Percentiles rank a stretch among this genome's conserved stretches.
These are phyloP conservation scores for Russula foetens DNA, from an alignment of 768 basidiomycete species.

Conservation along the genomic window DNA sequence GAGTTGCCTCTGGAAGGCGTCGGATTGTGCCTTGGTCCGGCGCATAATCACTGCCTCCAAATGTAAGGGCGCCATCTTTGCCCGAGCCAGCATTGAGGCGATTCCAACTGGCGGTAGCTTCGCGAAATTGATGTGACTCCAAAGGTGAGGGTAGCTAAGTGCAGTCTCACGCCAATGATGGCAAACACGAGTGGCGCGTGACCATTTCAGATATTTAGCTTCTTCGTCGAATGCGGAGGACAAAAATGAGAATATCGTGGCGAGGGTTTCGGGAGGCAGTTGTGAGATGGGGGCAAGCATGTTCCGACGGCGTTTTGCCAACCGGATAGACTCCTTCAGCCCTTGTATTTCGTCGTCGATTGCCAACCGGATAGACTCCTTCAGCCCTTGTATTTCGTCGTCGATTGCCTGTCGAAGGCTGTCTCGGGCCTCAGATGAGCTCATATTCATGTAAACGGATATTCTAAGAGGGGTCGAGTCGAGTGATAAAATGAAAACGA, in stretches of 20 bases:
- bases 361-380: too few relatives aligned
- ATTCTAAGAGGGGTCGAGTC: too few relatives aligned
- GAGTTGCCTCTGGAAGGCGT: background rate
- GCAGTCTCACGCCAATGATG: slow-evolving; percentile 14
- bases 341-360: slow-evolving; percentile 4
- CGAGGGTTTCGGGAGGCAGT: slow-evolving; percentile 2
- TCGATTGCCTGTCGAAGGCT: too few relatives aligned
- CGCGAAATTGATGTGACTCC: slow-evolving; percentile 4
- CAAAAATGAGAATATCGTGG: slow-evolving; percentile 1
- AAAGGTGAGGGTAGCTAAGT: background rate
- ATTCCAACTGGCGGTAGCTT: background rate
- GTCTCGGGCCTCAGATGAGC: too few relatives aligned
- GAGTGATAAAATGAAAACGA: too few relatives aligned
- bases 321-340: background rate
- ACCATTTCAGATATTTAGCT: background rate
- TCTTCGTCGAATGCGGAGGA: background rate
- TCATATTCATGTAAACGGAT: too few relatives aligned
- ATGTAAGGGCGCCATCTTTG: background rate
- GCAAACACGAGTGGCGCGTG: slow-evolving; percentile 5
- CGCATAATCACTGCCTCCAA: background rate
- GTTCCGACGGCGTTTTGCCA: slow-evolving; percentile 1
- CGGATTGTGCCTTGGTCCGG: background rate
- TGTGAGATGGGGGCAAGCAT: slow-evolving; percentile 1
- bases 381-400: too few relatives aligned
- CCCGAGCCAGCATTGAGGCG: background rate